A percentile compares a stretch with the other conserved stretches of the same genome.
Evolutionary conservation across 345 rosid species (phyloP).

Genomic region (Euphorbia tirucalli): DNA sequence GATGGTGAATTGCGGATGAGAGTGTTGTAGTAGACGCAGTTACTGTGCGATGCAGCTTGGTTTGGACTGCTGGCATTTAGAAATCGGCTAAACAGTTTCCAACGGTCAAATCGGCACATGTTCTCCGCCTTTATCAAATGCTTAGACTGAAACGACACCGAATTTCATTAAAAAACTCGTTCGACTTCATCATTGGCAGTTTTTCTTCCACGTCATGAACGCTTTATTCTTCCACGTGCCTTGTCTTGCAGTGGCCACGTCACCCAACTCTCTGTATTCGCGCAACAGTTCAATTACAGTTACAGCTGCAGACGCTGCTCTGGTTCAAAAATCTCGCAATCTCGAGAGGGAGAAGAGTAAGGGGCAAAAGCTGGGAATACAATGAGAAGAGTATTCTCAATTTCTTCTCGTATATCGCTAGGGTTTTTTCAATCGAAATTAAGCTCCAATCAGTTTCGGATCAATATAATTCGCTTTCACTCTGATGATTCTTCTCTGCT

Average conservation of each 20-base stretch:
- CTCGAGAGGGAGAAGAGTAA: not conserved
- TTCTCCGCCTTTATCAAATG: too few relatives aligned
- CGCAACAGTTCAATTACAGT: not conserved
- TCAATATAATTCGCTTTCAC: conserved; percentile 34
- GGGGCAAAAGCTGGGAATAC: not conserved
- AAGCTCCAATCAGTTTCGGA: conserved; percentile 15
- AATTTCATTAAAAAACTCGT: not conserved
- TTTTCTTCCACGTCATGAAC: not conserved
- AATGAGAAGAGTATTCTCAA: conserved; percentile 38
- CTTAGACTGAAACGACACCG: too few relatives aligned
- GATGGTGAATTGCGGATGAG: not conserved
- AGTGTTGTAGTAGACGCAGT: conserved; percentile 1
- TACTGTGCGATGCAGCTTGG: conserved; percentile 11
- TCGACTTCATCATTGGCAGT: not conserved
- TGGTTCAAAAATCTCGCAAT: not conserved
- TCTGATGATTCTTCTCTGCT: conserved; percentile 28
- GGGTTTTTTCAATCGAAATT: conserved; percentile 16
- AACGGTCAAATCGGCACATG: not conserved
- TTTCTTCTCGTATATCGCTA: conserved; percentile 28
- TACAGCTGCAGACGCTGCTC: not conserved
- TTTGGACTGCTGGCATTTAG: conserved; percentile 29
- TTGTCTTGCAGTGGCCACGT: not conserved
- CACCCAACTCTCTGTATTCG: not conserved
- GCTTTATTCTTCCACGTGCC: not conserved
- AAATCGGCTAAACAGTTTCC: not conserved